A percentile compares a stretch with the other conserved stretches of the same genome.
Conservation (phyloP, 805 yeast genomes). For the Schwanniomyces yamadae region DNA sequence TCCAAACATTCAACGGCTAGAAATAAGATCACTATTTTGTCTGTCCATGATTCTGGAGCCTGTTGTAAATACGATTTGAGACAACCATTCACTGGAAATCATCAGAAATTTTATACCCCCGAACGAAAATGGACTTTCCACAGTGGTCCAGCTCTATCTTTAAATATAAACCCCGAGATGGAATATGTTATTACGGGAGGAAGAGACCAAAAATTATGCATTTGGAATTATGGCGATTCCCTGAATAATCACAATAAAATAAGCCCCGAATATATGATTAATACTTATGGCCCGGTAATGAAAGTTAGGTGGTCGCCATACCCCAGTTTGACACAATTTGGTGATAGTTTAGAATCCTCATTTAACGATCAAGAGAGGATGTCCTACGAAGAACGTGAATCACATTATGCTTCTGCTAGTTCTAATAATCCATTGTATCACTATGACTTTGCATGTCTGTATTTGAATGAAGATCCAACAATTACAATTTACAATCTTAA, state of each 20-base stretch:
- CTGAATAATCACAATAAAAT: slow-evolving; percentile 14
- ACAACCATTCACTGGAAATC: slow-evolving; percentile 10
- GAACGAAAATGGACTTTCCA: slow-evolving; percentile 85
- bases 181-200: slow-evolving; percentile 92
- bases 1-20: slow-evolving; percentile 49
- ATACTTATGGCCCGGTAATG: slow-evolving; percentile 75
- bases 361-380: slow-evolving; percentile 22
- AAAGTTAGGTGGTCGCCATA: slow-evolving; percentile 63
- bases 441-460: slow-evolving; percentile 72
- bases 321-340: slow-evolving; percentile 10
- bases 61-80: slow-evolving; percentile 88
- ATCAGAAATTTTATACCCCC: slow-evolving; percentile 37
- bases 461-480: slow-evolving; percentile 68
- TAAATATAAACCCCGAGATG: slow-evolving; percentile 83
- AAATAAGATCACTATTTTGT: slow-evolving; percentile 52
- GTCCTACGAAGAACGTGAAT: slow-evolving; percentile 18
- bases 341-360: slow-evolving; percentile 10
- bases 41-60: slow-evolving; percentile 87
- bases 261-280: slow-evolving; percentile 67
- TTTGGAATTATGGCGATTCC: slow-evolving; percentile 56
- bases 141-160: slow-evolving; percentile 82
- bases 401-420: slow-evolving; percentile 11
- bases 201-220: slow-evolving; percentile 77
- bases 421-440: slow-evolving; percentile 37
- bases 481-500: slow-evolving; percentile 68